These are phyloP conservation scores for Sordariomycetes sp. DNA, from an alignment of 2,329 filamentous ascomycete species.

Conservation along the genomic window DNA sequence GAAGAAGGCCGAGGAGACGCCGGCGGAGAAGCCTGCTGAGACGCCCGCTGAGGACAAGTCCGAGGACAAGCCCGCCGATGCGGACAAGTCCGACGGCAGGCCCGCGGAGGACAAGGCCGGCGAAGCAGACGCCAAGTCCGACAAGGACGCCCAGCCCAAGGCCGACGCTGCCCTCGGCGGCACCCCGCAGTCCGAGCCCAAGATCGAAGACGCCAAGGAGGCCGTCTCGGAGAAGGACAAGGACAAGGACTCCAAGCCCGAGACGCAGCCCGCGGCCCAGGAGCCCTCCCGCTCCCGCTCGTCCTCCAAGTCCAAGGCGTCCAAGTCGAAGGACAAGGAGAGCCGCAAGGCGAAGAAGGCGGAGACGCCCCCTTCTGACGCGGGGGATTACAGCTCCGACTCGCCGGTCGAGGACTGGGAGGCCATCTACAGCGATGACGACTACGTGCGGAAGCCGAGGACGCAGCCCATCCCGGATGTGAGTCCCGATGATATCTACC, in stretches of 20 bases:
- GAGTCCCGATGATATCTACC: constrained; percentile 23
- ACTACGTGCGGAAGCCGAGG: constrained; percentile 38
- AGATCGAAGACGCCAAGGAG: constrained; percentile 5
- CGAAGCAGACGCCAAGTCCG: constrained; percentile 5
- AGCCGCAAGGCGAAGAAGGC: constrained; percentile 8
- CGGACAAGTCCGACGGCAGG: constrained; percentile 4
- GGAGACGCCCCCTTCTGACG: constrained; percentile 17
- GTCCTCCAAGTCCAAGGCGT: not conserved
- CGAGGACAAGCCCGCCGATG: constrained; percentile 6
- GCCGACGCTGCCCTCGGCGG: constrained; percentile 4
- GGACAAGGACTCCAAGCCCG: constrained; percentile 4
- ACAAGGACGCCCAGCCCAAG: constrained; percentile 7
- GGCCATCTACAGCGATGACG: constrained; percentile 43
- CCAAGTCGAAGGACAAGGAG: constrained; percentile 8
- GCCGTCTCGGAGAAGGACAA: constrained; percentile 12
- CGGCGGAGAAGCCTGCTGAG: constrained; percentile 12
- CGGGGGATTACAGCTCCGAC: constrained; percentile 42
- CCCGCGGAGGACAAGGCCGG: constrained; percentile 1
- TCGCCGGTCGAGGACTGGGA: constrained; percentile 48
- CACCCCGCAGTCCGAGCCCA: constrained; percentile 6
- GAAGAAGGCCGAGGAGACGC: constrained; percentile 13
- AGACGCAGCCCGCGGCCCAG: constrained; percentile 12
- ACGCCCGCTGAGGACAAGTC: constrained; percentile 10
- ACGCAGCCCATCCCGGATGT: constrained; percentile 20
- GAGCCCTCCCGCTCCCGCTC: constrained; percentile 8